Percentiles rank a stretch among this genome's conserved stretches.
phyloP scores from a whole-genome alignment of 768 basidiomycete genomes.

The Dentipellis sp. region DNA sequence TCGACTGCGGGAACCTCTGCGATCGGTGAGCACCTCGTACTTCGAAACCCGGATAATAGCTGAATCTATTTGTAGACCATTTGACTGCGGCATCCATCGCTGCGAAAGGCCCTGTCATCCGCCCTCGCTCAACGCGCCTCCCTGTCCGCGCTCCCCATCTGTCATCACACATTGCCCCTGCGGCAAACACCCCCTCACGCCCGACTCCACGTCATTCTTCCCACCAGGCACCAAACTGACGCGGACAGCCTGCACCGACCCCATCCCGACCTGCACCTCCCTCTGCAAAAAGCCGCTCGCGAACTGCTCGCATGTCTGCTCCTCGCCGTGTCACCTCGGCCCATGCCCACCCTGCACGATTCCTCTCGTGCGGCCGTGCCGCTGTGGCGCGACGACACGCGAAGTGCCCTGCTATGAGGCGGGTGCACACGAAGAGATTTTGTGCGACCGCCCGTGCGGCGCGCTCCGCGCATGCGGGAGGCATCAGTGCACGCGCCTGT shows the following conservation, averaged over 20 bases:
- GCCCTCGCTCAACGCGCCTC: conserved; percentile 42
- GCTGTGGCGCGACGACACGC: conserved; percentile 71
- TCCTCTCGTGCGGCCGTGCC: conserved; percentile 65
- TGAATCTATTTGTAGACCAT: conserved; percentile 32
- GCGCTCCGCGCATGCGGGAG: conserved; percentile 76
- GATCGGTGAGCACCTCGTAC: conserved; percentile 31
- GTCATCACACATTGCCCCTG: conserved; percentile 75
- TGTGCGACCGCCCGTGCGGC: conserved; percentile 74
- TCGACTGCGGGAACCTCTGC: conserved; percentile 53
- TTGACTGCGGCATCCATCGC: conserved; percentile 69
- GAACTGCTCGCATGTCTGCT: conserved; percentile 70
- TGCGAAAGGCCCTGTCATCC: conserved; percentile 77
- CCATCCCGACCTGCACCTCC: conserved; percentile 72
- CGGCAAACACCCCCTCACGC: conserved; percentile 49
- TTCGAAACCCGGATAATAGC: background rate
- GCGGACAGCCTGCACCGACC: conserved; percentile 49
- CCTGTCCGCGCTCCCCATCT: conserved; percentile 69
- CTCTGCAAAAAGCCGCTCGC: conserved; percentile 55
- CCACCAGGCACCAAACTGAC: conserved; percentile 30
- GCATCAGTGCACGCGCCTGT: conserved; percentile 77
- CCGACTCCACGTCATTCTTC: conserved; percentile 22
- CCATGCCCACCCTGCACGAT: conserved; percentile 75
- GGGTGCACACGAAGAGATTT: conserved; percentile 38
- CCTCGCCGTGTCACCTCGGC: conserved; percentile 61
- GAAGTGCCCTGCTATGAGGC: conserved; percentile 41